These are phyloP conservation scores for Diplodia mutila DNA, from an alignment of 2,329 filamentous ascomycete species.

Conservation along the genomic window DNA sequence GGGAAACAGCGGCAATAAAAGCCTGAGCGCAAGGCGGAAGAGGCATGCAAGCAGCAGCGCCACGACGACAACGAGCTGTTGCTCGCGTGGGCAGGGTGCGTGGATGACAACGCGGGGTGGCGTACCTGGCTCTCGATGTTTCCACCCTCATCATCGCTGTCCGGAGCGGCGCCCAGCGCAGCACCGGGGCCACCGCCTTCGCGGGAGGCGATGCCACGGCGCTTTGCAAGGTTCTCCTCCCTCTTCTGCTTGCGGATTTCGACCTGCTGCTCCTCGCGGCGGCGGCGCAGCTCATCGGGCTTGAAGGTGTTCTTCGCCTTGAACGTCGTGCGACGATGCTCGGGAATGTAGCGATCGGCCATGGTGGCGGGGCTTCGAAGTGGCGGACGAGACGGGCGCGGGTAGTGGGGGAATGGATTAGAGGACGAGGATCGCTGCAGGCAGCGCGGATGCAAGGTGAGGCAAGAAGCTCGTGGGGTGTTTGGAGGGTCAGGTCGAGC, in stretches of 20 bases:
- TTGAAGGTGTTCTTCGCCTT: conserved; percentile 99
- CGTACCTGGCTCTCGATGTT: conserved; percentile 96
- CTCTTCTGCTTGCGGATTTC: conserved; percentile 99
- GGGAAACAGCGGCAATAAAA: conserved; percentile 24
- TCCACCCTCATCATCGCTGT: conserved; percentile 95
- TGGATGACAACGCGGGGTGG: conserved; percentile 27
- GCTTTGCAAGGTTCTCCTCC: conserved; percentile 98
- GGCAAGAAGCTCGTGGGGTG: conserved; percentile 24
- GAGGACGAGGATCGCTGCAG: conserved; percentile 11
- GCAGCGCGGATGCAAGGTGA: conserved; percentile 20
- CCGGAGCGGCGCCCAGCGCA: conserved; percentile 82
- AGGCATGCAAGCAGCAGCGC: neutral
- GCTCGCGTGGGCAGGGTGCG: neutral
- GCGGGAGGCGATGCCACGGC: conserved; percentile 86
- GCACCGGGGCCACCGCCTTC: conserved; percentile 74
- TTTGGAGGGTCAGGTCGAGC: conserved; percentile 24
- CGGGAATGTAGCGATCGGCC: conserved; percentile 98
- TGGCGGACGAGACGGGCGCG: neutral
- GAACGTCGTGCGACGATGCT: conserved; percentile 98
- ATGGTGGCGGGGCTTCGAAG: conserved; percentile 59
- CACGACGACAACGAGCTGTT: neutral
- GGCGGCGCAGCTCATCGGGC: conserved; percentile 96
- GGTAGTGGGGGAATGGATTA: neutral
- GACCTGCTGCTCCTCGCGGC: conserved; percentile 98
- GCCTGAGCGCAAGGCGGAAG: conserved; percentile 17